Evolutionary conservation across 257 asterid species (phyloP).

Genomic region (Solanum infundibuliforme): DNA sequence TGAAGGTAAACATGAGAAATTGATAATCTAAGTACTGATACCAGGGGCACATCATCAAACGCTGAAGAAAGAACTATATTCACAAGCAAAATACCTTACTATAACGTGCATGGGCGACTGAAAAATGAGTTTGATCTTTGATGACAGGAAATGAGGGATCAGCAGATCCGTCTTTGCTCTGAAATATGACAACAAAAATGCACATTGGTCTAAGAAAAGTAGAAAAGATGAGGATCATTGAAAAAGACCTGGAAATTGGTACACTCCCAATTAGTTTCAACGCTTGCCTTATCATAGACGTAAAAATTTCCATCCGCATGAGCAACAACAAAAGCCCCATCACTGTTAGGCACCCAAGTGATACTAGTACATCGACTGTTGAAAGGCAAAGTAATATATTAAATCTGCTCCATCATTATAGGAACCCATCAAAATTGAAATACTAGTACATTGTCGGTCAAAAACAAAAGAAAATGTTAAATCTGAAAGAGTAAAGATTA

Average conservation of each 20-base stretch:
- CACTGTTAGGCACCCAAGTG: conserved; percentile 92
- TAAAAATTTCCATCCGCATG: conserved; percentile 93
- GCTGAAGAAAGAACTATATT: not conserved
- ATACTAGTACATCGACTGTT: conserved; percentile 83
- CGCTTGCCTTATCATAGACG: conserved; percentile 87
- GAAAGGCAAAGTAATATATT: conserved; percentile 13
- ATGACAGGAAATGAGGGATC: conserved; percentile 92
- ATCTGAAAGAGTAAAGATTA: not conserved
- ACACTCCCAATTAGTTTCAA: not conserved
- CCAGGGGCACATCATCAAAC: not conserved
- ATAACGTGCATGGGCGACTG: conserved; percentile 90
- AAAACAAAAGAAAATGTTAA: not conserved
- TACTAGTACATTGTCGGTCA: not conserved
- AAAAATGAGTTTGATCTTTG: conserved; percentile 91
- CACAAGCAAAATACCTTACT: conserved; percentile 59
- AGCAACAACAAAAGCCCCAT: conserved; percentile 81
- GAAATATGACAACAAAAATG: conserved; percentile 11
- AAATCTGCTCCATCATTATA: not conserved
- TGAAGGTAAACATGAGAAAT: not conserved
- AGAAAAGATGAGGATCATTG: not conserved
- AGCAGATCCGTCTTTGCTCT: conserved; percentile 89
- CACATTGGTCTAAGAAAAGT: not conserved
- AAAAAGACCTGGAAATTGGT: not conserved
- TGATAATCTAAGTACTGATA: not conserved
- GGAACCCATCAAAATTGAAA: not conserved